Base-by-base conservation (phyloP, 371 early-diverging fungal genomes). In the Saksenaea oblongispora region DNA sequence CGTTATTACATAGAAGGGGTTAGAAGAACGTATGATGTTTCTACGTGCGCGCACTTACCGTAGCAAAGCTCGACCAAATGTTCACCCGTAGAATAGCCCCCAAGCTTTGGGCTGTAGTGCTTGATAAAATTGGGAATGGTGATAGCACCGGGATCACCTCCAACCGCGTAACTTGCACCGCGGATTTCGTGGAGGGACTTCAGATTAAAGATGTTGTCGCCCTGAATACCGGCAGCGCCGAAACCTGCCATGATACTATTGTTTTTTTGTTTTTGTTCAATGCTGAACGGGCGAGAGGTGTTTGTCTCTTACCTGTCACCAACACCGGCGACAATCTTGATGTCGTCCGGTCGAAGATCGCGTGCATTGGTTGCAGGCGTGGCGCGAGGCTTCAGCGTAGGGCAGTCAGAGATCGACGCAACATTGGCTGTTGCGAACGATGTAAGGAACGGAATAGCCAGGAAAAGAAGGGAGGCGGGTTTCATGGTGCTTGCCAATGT, bases 81-180 rank as follows among this genome's bases (percentile, higher is more conserved):
- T 51, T 64, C 55, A n/a, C 69, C 69, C 2, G 62, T 15, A n/a
- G 69, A 69, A 3, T 62, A 54, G 14, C 72, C 72, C 26, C 17
- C 54, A 14, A 72, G 58, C 1, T 28, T 55, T 3, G 65, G 54
- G 5, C 59, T 64, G 44, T 72, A 72, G 31, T 61, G 22, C 54
- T 68, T 65, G 22, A 69, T 44, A 36, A 68, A 58, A 27, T 65
- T 72, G 27, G 72, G 59, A 13, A 72, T 13, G n/a, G 65, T 67
- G 0, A 64, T 34, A 26, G 72, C 65, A 59, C 60, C 61, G 18
- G 34, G 15, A 63, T 69, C 67, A 31, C 63, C 72, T 41, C 72
- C 72, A 8, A 65, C 59, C 11, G 63, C 69, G 47, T 61, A 72
- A 18, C 72, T 72, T 4, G 65, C 56, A n/a, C 72, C 72, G 42